Percentiles rank a stretch among this genome's conserved stretches.
Conservation (phyloP, 2,329 filamentous ascomycete genomes). For the Aureobasidium zeae region DNA sequence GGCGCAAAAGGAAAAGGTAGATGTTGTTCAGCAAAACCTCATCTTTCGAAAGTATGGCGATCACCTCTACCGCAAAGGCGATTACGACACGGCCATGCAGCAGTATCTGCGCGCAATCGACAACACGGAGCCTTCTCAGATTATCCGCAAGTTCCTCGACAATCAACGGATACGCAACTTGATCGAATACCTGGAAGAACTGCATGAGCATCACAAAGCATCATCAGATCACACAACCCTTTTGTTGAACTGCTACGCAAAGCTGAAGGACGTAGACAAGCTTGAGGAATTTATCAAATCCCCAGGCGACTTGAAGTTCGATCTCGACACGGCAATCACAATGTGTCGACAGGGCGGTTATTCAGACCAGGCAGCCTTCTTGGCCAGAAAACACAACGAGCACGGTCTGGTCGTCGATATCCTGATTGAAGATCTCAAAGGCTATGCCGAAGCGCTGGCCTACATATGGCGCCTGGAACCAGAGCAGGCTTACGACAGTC, state of each 20-base stretch:
- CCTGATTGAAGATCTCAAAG: constrained; percentile 87
- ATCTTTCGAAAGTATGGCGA: constrained; percentile 94
- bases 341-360: constrained; percentile 98
- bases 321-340: constrained; percentile 89
- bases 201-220: constrained; percentile 87
- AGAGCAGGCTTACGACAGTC: constrained; percentile 69
- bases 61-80: constrained; percentile 85
- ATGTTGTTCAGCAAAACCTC: constrained; percentile 70
- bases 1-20: constrained; percentile 79
- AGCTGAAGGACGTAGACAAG: constrained; percentile 93
- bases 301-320: constrained; percentile 88
- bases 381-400: constrained; percentile 89
- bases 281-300: constrained; percentile 95
- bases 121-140: constrained; percentile 89
- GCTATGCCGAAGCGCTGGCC: constrained; percentile 76
- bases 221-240: constrained; percentile 93
- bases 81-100: constrained; percentile 98
- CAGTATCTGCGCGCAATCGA: constrained; percentile 96
- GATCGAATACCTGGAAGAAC: constrained; percentile 91
- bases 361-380: constrained; percentile 89
- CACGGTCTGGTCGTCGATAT: constrained; percentile 92
- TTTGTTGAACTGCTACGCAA: constrained; percentile 93
- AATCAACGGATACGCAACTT: constrained; percentile 96
- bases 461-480: constrained; percentile 87
- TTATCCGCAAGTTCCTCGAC: constrained; percentile 94